Conservation (phyloP, 345 rosid species). For the Fremontodendron californicum region DNA sequence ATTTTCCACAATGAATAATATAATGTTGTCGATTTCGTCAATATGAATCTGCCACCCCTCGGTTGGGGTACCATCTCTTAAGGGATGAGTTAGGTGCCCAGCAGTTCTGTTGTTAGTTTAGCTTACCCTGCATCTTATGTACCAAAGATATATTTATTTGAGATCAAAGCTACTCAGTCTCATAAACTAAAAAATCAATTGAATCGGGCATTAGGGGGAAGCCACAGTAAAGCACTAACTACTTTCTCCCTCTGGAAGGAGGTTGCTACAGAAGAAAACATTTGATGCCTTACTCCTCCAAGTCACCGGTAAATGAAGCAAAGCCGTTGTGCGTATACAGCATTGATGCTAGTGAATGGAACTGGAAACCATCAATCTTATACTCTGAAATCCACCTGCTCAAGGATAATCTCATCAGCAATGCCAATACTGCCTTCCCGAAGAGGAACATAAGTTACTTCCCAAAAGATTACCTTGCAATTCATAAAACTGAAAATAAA, state of each 20-base stretch:
- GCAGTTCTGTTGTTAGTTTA: background rate
- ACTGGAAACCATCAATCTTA: conserved; percentile 89
- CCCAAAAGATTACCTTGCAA: background rate
- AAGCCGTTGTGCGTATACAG: conserved; percentile 92
- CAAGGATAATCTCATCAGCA: conserved; percentile 32
- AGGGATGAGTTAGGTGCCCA: background rate
- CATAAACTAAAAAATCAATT: background rate
- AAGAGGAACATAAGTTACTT: background rate
- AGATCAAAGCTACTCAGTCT: background rate
- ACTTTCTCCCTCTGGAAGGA: background rate
- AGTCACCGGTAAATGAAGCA: conserved; percentile 69
- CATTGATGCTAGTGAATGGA: conserved; percentile 95
- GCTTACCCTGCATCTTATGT: background rate
- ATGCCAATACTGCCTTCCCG: conserved; percentile 12
- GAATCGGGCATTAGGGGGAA: background rate
- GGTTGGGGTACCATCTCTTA: background rate
- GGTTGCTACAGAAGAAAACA: conserved; percentile 6
- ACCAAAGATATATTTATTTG: background rate
- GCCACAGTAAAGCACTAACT: background rate
- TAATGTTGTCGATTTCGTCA: background rate
- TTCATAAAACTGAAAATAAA: conserved; percentile 2
- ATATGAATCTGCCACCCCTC: background rate
- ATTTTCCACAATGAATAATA: background rate
- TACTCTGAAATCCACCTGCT: conserved; percentile 93
- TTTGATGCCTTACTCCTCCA: conserved; percentile 77